Base-by-base conservation (phyloP, 2,329 filamentous ascomycete species). In the Aureobasidium pullulans region DNA sequence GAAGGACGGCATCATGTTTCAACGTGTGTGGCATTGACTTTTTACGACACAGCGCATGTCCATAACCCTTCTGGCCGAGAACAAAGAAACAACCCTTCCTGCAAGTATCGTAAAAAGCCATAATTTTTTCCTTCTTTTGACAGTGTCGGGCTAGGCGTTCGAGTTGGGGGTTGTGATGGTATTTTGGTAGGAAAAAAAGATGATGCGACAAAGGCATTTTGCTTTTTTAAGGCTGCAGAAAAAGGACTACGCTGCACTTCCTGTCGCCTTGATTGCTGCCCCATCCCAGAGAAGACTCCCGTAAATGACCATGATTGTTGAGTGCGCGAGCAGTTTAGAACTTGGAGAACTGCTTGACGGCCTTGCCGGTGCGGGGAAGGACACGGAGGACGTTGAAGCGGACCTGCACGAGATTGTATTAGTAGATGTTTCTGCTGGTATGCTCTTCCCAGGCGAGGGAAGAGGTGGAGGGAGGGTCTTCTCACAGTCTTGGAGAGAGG, bases 351-450 rank as follows among this genome's bases (percentile, higher is more conserved):
- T 86, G 80, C 91, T 99, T 99, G 79, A 96, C 91, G 72, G 85
- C 81, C 88, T 96, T 96, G 81, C 92, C 90, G 73, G 90, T 96
- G 82, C 92, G 87, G 81, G 93, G 93, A 74, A 97, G 89, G 73
- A 99, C 94, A 75, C 94, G 92, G 77, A 99, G 90, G 77, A 96
- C 92, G 84, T 99, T 99, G 90, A 99, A 99, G 77, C 94, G 94
- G 76, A 96, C 89, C 91, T 96, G 68, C 52, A 62, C 19, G 56
- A 57, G 63, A 39, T 3, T 28, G 29, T 16, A 39, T 63, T 19
- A 63, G 59, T 31, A 40, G 9, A 1, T 15, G 40, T 13, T 4
- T 19, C 19, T 29, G 19, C 19, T 19, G 19, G 19, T 19, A 19
- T 19, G 19, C 19, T 19, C 19, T 19, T 19, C 19, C 19, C 19